A percentile compares a stretch with the other conserved stretches of the same genome.
Evolutionary conservation across 208 protist genomes (phyloP).

Genomic region (Leishmania major): DNA sequence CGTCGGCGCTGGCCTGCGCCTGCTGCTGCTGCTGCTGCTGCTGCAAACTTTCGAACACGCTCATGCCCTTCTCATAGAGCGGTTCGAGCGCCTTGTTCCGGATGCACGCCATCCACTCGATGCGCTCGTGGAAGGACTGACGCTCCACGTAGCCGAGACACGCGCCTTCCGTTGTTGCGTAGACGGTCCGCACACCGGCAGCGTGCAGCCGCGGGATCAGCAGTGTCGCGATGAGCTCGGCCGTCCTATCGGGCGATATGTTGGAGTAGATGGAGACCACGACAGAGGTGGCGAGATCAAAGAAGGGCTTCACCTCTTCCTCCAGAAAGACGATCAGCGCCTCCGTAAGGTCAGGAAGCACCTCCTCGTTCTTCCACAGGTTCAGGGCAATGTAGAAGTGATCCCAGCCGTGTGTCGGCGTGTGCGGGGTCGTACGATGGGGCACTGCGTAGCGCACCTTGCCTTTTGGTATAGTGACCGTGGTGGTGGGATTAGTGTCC

Average conservation of each 20-base stretch:
- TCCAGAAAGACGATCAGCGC: conserved; percentile 67
- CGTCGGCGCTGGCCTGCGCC: background rate
- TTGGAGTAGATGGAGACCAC: conserved; percentile 81
- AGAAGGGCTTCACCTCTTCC: conserved; percentile 64
- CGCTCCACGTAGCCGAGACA: conserved; percentile 50
- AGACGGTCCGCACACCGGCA: conserved; percentile 48
- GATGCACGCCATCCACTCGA: conserved; percentile 85
- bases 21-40: conserved; percentile 4
- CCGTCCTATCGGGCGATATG: conserved; percentile 37
- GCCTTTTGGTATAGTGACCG: conserved; percentile 20
- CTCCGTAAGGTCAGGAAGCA: conserved; percentile 66
- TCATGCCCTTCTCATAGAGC: conserved; percentile 61
- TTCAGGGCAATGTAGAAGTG: conserved; percentile 79
- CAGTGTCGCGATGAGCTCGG: conserved; percentile 38
- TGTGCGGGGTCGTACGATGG: conserved; percentile 11
- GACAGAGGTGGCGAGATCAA: conserved; percentile 47
- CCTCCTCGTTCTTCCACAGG: conserved; percentile 69
- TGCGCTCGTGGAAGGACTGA: conserved; percentile 55
- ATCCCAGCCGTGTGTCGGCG: conserved; percentile 57
- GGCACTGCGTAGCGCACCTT: conserved; percentile 40
- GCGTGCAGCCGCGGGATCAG: conserved; percentile 61
- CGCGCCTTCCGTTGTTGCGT: conserved; percentile 45
- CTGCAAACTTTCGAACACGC: conserved; percentile 31
- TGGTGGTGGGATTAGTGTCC: background rate
- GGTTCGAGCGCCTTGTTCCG: conserved; percentile 77